Evolutionary conservation across 2,329 filamentous ascomycete species (phyloP).

Genomic region (Thielaviopsis ethacetica): DNA sequence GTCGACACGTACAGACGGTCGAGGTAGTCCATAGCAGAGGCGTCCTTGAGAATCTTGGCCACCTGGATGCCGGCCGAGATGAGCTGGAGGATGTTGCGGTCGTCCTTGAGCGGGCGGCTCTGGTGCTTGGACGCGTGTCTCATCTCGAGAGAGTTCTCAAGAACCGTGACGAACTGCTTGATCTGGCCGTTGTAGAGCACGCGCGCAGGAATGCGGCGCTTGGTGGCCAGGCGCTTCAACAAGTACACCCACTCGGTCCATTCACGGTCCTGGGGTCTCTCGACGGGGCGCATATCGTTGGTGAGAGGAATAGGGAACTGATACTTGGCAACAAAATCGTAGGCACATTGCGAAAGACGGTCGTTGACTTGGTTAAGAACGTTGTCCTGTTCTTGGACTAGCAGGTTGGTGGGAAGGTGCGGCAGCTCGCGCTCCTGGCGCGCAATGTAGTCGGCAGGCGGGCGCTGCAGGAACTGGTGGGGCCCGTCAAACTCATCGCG

Average conservation of each 20-base stretch:
- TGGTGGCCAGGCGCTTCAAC: conserved; percentile 70
- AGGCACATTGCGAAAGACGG: conserved; percentile 68
- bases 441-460: conserved; percentile 53
- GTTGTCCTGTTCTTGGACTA: conserved; percentile 70
- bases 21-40: conserved; percentile 66
- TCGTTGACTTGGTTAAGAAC: conserved; percentile 72
- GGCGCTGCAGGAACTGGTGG: conserved; percentile 63
- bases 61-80: conserved; percentile 80
- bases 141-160: conserved; percentile 83
- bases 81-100: conserved; percentile 73
- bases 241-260: conserved; percentile 91
- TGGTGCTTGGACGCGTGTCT: conserved; percentile 72
- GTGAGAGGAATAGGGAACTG: conserved; percentile 78
- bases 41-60: conserved; percentile 73
- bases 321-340: conserved; percentile 81
- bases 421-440: conserved; percentile 68
- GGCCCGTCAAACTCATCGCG: conserved; percentile 82
- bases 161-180: conserved; percentile 74
- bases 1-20: conserved; percentile 70
- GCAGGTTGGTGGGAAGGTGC: conserved; percentile 65
- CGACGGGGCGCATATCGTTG: conserved; percentile 63
- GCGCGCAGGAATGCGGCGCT: conserved; percentile 67
- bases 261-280: conserved; percentile 60
- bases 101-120: conserved; percentile 69
- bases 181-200: conserved; percentile 82